Percentiles rank a stretch among this genome's conserved stretches.
Evolutionary conservation across 2,329 filamentous ascomycete species (phyloP).

Genomic region (Exutisphaerella laricina): DNA sequence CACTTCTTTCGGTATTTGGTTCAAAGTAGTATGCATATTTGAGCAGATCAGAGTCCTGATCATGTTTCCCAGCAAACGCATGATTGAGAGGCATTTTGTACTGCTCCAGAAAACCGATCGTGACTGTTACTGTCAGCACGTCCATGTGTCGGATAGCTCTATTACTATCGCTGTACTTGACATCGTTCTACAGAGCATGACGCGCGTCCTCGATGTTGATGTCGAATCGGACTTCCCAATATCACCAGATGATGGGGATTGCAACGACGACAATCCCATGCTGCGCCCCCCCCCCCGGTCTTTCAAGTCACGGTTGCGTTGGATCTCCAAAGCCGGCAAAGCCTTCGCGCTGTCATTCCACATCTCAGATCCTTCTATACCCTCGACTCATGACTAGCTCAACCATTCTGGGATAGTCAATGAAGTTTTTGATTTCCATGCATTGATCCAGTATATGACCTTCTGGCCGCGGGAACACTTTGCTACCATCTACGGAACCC

Average conservation of each 20-base stretch:
- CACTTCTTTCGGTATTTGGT: slow-evolving; percentile 18
- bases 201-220: slow-evolving; percentile 28
- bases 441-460: slow-evolving; percentile 37
- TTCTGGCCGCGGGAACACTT: slow-evolving; percentile 36
- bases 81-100: slow-evolving; percentile 50
- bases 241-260: slow-evolving; percentile 49
- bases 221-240: slow-evolving; percentile 48
- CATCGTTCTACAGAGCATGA: slow-evolving; percentile 46
- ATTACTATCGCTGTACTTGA: slow-evolving; percentile 52
- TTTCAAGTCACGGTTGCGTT: slow-evolving; percentile 47
- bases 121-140: slow-evolving; percentile 49
- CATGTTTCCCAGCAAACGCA: slow-evolving; percentile 48
- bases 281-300: slow-evolving; percentile 44
- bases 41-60: slow-evolving; percentile 39
- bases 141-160: slow-evolving; percentile 50
- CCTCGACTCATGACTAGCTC: slow-evolving; percentile 25
- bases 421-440: slow-evolving; percentile 38
- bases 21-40: slow-evolving; percentile 29
- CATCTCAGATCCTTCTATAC: slow-evolving; percentile 37
- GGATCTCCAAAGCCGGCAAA: slow-evolving; percentile 43
- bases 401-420: slow-evolving; percentile 35
- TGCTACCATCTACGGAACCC: slow-evolving; percentile 36
- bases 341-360: slow-evolving; percentile 41
- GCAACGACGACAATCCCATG: slow-evolving; percentile 46
- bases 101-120: slow-evolving; percentile 47